Conservation (phyloP, 148 eudicot species). For the Diospyros lotus region DNA sequence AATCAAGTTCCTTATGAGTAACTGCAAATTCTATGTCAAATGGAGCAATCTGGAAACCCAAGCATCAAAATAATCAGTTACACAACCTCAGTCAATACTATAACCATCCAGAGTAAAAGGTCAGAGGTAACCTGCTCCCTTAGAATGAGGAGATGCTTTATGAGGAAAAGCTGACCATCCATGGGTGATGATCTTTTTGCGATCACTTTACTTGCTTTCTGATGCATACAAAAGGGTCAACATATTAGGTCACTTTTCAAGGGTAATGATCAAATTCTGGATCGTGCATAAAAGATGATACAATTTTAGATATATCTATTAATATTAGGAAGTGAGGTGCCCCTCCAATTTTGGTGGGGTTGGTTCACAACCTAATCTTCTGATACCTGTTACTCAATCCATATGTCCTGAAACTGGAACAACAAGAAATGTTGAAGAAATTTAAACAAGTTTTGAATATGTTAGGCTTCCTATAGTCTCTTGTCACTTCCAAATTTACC, state of each 20-base stretch:
- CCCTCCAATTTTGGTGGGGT: not conserved
- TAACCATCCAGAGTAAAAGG: slow-evolving; percentile 11
- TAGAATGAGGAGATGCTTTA: slow-evolving; percentile 89
- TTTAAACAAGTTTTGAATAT: not conserved
- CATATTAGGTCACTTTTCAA: slow-evolving; percentile 6
- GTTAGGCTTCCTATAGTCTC: not conserved
- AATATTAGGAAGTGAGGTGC: not conserved
- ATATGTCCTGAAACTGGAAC: not conserved
- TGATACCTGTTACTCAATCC: not conserved
- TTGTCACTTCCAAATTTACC: not conserved
- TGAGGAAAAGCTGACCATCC: slow-evolving; percentile 94
- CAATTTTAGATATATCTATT: not conserved
- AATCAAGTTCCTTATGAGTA: slow-evolving; percentile 97
- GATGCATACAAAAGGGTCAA: slow-evolving; percentile 13
- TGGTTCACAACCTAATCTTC: not conserved
- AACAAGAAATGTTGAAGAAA: not conserved
- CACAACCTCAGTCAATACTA: not conserved
- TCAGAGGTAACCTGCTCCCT: slow-evolving; percentile 73
- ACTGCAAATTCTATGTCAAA: slow-evolving; percentile 97
- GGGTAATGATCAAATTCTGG: not conserved
- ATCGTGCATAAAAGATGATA: not conserved
- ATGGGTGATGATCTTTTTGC: slow-evolving; percentile 71
- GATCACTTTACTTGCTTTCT: slow-evolving; percentile 95
- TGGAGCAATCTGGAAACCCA: slow-evolving; percentile 84
- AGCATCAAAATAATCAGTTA: slow-evolving; percentile 25